Evolutionary conservation across 495 filamentous ascomycete species (phyloP).

Genomic region (Friedmanniomyces simplex): DNA sequence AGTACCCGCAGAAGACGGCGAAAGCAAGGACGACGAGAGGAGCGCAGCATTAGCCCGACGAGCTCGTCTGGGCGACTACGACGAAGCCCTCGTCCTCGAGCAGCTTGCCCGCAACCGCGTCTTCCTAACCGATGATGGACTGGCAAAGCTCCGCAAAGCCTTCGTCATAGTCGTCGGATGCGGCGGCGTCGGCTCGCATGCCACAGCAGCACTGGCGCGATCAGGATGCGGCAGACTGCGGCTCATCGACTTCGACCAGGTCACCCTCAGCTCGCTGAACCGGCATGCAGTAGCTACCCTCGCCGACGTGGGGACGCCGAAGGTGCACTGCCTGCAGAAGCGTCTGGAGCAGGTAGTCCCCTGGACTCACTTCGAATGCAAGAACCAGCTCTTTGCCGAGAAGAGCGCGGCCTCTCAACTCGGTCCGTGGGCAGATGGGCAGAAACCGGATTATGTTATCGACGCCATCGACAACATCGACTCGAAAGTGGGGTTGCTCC

Average conservation of each 20-base stretch:
- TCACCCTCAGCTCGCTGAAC: constrained; percentile 85
- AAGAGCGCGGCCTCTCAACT: constrained; percentile 54
- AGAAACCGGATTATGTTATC: constrained; percentile 72
- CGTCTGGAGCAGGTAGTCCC: constrained; percentile 76
- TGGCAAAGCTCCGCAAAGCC: constrained; percentile 63
- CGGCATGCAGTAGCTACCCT: constrained; percentile 89
- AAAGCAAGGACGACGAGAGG: constrained; percentile 63
- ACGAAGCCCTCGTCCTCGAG: constrained; percentile 89
- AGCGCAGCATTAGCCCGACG: constrained; percentile 64
- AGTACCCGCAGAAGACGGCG: constrained; percentile 39
- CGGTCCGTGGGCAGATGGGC: constrained; percentile 48
- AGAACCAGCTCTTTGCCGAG: constrained; percentile 72
- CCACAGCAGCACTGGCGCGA: constrained; percentile 71
- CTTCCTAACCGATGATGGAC: constrained; percentile 75
- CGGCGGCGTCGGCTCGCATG: constrained; percentile 91
- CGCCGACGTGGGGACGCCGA: constrained; percentile 88
- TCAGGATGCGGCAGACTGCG: constrained; percentile 81
- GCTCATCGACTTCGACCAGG: constrained; percentile 96
- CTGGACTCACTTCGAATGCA: constrained; percentile 82
- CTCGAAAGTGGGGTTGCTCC: constrained; percentile 83
- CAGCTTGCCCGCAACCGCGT: constrained; percentile 91
- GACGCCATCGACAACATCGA: constrained; percentile 99
- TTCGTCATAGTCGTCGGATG: constrained; percentile 87
- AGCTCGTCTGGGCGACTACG: constrained; percentile 80
- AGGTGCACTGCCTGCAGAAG: constrained; percentile 72